Evolutionary conservation across 176 grass and related monocot species (phyloP), one percentile per base, ranked within the genome.

Genomic region (Melocanna baccifera): DNA sequence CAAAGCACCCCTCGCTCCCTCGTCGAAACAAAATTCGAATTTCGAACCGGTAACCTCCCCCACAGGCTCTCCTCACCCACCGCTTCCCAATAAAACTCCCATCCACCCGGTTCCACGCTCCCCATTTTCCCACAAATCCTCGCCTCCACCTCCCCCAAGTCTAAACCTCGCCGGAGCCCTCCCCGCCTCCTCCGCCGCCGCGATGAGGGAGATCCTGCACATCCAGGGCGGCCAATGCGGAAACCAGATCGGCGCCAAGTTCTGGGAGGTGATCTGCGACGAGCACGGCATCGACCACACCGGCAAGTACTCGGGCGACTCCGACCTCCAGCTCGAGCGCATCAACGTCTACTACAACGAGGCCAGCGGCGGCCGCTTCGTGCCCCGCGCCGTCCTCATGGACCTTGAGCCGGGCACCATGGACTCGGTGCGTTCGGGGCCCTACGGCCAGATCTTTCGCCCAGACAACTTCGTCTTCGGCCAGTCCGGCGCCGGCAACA

Each of bases 291-390:
- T 97, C 84, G 95, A 97, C 75, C 70, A 85, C n/a, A 89, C 89
- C 2, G 92, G 92, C 37, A 81, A 76, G 70, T 94, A 91, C 48
- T 25, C 88, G 12, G 89, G 89, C 40, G 92, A 94, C 40, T 85
- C 92, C 41, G 92, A 94, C 79, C 89, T 97, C 40, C 92, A 97
- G 71, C 86, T 97, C 68, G 94, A 97, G 90, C 92, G 92, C 41
- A 94, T 97, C 86, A 97, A 97, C 62, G 94, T 97, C 65, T 97
- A 97, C 88, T 97, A 97, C 84, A 97, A 97, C 55, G 94, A 97
- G 88, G 94, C 94, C 28, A 86, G 78, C 77, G 75, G 90, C 0
- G 86, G 88, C 1, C 72, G 90, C 3, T 97, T 40, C 64, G 94
- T 97, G 10, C 94, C 92, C 48, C 94, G 92, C 63, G 94, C 92